phyloP scores from a whole-genome alignment of 192 early-diverging fungal genomes.

The Umbelopsis ramanniana region DNA sequence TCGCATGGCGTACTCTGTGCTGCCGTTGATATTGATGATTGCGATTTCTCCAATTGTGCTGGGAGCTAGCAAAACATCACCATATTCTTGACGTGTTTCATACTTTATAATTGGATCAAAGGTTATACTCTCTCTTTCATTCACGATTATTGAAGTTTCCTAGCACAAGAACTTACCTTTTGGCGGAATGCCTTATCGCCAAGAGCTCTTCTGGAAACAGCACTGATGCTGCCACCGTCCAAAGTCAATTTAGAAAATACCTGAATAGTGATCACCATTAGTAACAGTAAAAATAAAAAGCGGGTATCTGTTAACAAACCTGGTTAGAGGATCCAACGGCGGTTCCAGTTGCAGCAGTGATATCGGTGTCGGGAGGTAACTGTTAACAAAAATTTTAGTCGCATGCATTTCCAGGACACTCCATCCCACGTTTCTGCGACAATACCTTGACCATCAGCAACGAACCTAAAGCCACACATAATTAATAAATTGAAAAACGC shows the following conservation, averaged over 20 bases:
- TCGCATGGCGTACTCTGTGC: slow-evolving; percentile 64
- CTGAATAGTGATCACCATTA: slow-evolving; percentile 9
- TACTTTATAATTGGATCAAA: slow-evolving; percentile 43
- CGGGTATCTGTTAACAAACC: slow-evolving; percentile 23
- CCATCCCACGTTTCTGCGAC: too few species aligned
- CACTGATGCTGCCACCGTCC: slow-evolving; percentile 37
- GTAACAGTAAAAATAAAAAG: not conserved
- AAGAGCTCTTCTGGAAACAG: slow-evolving; percentile 32
- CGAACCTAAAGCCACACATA: slow-evolving; percentile 29
- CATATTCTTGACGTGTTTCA: slow-evolving; percentile 53
- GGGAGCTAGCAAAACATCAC: slow-evolving; percentile 73
- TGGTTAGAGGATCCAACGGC: slow-evolving; percentile 55
- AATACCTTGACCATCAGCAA: slow-evolving; percentile 40
- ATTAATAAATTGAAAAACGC: not conserved
- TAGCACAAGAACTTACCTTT: slow-evolving; percentile 33
- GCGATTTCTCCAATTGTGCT: slow-evolving; percentile 64
- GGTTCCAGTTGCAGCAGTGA: slow-evolving; percentile 55
- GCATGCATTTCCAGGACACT: too few species aligned
- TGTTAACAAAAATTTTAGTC: slow-evolving; percentile 29
- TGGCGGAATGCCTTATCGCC: slow-evolving; percentile 46
- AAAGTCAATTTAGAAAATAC: slow-evolving; percentile 33
- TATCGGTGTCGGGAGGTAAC: slow-evolving; percentile 59
- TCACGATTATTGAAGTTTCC: too few species aligned
- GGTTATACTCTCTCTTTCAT: too few species aligned
- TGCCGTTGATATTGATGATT: slow-evolving; percentile 59